Conservation (phyloP, 73 alveolate species). For the Paramecium pentaurelia region DNA sequence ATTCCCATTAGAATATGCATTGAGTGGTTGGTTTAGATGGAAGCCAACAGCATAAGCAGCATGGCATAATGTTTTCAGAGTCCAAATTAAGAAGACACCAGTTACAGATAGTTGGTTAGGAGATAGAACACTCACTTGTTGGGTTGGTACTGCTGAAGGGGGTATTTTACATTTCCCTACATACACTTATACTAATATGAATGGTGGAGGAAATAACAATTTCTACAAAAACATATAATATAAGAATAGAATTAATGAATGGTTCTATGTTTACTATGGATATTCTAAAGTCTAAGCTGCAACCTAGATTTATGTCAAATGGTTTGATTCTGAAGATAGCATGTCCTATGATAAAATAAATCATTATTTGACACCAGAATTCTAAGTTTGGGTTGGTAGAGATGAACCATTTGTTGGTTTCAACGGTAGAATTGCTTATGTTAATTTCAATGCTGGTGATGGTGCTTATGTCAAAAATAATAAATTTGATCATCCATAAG, state of each 20-base stretch:
- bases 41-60: conserved; percentile 11
- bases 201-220: conserved; percentile 48
- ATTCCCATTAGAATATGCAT: conserved; percentile 48
- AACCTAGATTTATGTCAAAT: conserved; percentile 8
- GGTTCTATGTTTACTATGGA: conserved; percentile 34
- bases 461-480: conserved; percentile 13
- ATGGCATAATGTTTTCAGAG: conserved; percentile 58
- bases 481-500: conserved; percentile 35
- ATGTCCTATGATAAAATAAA: not conserved
- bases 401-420: not conserved
- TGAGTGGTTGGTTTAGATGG: conserved; percentile 58
- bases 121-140: conserved; percentile 40
- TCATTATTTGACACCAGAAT: conserved; percentile 41
- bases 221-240: conserved; percentile 10
- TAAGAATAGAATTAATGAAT: not conserved
- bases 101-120: not conserved
- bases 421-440: conserved; percentile 14
- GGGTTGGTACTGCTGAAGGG: conserved; percentile 25
- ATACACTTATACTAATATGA: conserved; percentile 41
- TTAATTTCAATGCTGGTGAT: conserved; percentile 33
- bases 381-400: not conserved
- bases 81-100: conserved; percentile 36
- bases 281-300: not conserved
- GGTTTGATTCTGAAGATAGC: conserved; percentile 30
- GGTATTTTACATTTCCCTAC: conserved; percentile 44